Evolutionary conservation across 2,329 filamentous ascomycete species (phyloP), one percentile per base, ranked within the genome.

Genomic region (Chaetomiaceae sp.): DNA sequence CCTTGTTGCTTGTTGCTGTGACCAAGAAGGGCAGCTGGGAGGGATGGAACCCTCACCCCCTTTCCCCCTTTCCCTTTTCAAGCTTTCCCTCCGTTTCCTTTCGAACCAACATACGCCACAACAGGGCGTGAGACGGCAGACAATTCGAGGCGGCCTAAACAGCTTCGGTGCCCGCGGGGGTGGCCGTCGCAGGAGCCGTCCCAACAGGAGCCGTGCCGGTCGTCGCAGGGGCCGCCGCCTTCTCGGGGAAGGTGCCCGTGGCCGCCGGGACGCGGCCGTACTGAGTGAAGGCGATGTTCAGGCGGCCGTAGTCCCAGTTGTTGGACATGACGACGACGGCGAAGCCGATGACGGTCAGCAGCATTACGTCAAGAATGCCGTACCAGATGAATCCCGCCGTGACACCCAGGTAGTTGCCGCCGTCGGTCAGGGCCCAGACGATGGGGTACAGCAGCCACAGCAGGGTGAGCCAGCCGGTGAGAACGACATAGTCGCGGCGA

Each of bases 361-460:
- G 60, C 5, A 80, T 64, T 9, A 76, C 31, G 55, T 81, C 78
- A 21, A 81, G 68, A 37, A 80, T 65, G 40, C 78, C 77, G 54
- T 76, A 80, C 65, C 74, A 79, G 66, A 79, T 70, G 57, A 72
- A 70, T 41, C 65, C 64, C 8, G 66, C 60, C 0, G 73, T 75
- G 34, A 74, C 70, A 30, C 70, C 68, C 50, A 80, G 74, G 44
- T 62, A 55, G 62, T 79, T 78, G 25, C 74, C 74, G 33, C 76
- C 78, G 57, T 81, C 78, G 3, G 66, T 68, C 8, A 81, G 59
- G 27, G 73, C 77, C 59, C 69, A 81, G 20, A 74, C 76, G 43
- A 81, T 71, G 7, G 77, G 75, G 63, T 81, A 81, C 20, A 77
- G 63, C 35, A 79, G 65, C 76, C 76, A 79, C 33, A 78, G 62